phyloP scores from a whole-genome alignment of 2,329 filamentous ascomycete genomes.

The Ophiostoma piceae region DNA sequence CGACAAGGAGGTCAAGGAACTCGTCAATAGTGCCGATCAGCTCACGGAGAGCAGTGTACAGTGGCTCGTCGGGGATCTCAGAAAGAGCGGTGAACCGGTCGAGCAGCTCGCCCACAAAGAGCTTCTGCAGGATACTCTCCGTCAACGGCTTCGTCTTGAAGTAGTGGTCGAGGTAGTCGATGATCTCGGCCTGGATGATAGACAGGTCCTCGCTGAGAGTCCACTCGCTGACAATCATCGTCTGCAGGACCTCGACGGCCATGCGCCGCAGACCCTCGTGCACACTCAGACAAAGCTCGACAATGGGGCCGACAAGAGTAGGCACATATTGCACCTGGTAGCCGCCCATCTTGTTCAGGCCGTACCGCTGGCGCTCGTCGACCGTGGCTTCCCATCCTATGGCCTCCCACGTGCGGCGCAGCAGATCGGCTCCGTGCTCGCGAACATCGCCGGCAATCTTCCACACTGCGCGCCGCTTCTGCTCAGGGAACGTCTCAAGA shows the following conservation, averaged over 20 bases:
- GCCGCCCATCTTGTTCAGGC: slow-evolving; percentile 78
- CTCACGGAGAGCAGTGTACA: slow-evolving; percentile 70
- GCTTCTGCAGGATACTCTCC: slow-evolving; percentile 84
- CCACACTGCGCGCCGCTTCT: slow-evolving; percentile 94
- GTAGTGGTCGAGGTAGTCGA: slow-evolving; percentile 82
- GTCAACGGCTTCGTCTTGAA: slow-evolving; percentile 87
- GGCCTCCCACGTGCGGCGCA: slow-evolving; percentile 84
- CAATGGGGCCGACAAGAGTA: slow-evolving; percentile 80
- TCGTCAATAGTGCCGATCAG: slow-evolving; percentile 83
- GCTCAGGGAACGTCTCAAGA: slow-evolving; percentile 92
- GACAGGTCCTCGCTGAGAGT: slow-evolving; percentile 87
- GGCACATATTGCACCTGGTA: slow-evolving; percentile 99
- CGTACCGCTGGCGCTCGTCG: slow-evolving; percentile 74
- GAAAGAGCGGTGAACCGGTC: slow-evolving; percentile 71
- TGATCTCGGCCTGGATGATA: slow-evolving; percentile 91
- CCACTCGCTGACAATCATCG: slow-evolving; percentile 99
- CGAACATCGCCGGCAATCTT: slow-evolving; percentile 97
- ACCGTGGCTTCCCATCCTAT: slow-evolving; percentile 89
- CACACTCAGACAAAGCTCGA: slow-evolving; percentile 90
- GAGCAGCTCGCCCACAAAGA: slow-evolving; percentile 82
- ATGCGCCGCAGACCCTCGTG: slow-evolving; percentile 86
- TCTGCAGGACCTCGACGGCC: slow-evolving; percentile 88
- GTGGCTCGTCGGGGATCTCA: slow-evolving; percentile 60
- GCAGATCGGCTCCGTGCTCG: slow-evolving; percentile 79
- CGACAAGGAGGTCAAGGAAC: slow-evolving; percentile 82